Evolutionary conservation across 805 yeast genomes (phyloP).

Genomic region (Jamesozyma rosinii): DNA sequence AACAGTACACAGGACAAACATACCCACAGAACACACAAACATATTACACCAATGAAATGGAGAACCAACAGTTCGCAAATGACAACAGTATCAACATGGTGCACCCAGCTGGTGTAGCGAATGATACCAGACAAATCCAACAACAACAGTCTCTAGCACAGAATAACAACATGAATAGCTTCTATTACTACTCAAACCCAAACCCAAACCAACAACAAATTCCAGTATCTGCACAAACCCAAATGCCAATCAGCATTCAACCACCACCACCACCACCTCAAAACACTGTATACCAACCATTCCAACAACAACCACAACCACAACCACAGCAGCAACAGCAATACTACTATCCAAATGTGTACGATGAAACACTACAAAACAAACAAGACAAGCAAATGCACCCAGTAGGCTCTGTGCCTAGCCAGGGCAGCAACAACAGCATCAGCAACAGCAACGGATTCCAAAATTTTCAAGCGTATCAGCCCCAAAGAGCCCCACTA

Average conservation of each 20-base stretch:
- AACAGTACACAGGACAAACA: not conserved
- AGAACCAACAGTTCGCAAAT: no score
- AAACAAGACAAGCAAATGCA: not conserved
- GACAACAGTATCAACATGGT: not conserved
- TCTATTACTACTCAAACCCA: constrained; percentile 4
- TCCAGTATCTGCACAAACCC: not conserved
- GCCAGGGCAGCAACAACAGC: not conserved
- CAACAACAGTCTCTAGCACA: constrained; percentile 2
- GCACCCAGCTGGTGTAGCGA: not conserved
- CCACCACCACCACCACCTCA: no score
- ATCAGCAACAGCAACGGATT: not conserved
- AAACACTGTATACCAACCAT: no score
- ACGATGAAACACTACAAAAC: not conserved
- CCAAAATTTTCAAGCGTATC: not conserved
- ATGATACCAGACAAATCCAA: not conserved
- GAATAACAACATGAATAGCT: not conserved
- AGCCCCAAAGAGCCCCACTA: not conserved
- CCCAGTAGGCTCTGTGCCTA: not conserved
- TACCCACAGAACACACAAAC: not conserved
- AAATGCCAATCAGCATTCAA: constrained; percentile 1
- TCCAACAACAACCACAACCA: constrained; percentile 6
- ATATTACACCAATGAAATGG: not conserved
- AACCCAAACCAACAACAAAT: not conserved
- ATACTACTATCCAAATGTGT: not conserved
- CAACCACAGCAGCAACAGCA: constrained; percentile 2